Conservation (phyloP, 2,329 filamentous ascomycete genomes). For the Botrytis byssoidea region DNA sequence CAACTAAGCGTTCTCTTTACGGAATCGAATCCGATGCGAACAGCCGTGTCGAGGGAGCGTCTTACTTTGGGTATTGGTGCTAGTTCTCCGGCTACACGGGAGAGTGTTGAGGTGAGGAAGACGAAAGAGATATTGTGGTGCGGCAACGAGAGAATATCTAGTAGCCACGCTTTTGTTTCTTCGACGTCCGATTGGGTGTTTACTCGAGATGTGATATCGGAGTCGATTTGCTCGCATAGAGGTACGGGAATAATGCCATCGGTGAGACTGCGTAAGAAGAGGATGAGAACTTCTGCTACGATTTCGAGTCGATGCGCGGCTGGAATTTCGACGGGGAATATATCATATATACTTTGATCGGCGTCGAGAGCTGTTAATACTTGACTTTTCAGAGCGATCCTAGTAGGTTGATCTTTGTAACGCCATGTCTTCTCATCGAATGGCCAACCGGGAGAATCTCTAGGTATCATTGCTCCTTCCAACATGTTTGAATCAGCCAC, state of each 20-base stretch:
- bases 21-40: conserved; percentile 32
- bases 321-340: conserved; percentile 62
- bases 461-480: conserved; percentile 51
- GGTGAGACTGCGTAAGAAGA: conserved; percentile 71
- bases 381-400: conserved; percentile 38
- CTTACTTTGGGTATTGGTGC: conserved; percentile 41
- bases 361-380: conserved; percentile 70
- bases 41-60: conserved; percentile 20
- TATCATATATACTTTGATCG: conserved; percentile 59
- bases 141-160: conserved; percentile 72
- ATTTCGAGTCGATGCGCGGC: conserved; percentile 71
- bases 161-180: conserved; percentile 58
- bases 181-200: conserved; percentile 48
- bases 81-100: conserved; percentile 56
- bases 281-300: conserved; percentile 66
- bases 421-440: conserved; percentile 44
- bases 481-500: conserved; percentile 63
- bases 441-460: conserved; percentile 57
- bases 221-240: conserved; percentile 69
- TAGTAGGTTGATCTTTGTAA: conserved; percentile 38
- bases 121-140: conserved; percentile 88
- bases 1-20: conserved; percentile 35
- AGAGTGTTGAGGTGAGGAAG: conserved; percentile 77
- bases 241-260: conserved; percentile 74
- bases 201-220: conserved; percentile 48